phyloP scores from a whole-genome alignment of 2,329 filamentous ascomycete genomes.

The Pestalotiopsis sp. region DNA sequence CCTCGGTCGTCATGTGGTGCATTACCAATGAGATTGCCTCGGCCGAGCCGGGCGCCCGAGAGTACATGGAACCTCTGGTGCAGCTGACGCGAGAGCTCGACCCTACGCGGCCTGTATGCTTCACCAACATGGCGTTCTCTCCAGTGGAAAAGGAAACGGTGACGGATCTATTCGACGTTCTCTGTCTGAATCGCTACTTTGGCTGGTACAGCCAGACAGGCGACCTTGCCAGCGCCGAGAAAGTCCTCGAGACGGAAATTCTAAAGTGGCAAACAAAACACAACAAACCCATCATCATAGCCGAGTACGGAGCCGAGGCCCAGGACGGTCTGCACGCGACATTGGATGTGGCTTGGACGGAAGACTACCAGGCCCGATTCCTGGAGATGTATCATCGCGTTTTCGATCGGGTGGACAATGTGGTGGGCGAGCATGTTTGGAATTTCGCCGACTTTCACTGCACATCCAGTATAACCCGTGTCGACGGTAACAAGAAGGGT shows the following conservation, averaged over 20 bases:
- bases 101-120: slow-evolving; percentile 27
- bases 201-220: slow-evolving; percentile 29
- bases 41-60: slow-evolving; percentile 19
- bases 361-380: neutral
- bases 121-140: slow-evolving; percentile 22
- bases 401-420: slow-evolving; percentile 27
- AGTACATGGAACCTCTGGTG: slow-evolving; percentile 28
- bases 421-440: slow-evolving; percentile 32
- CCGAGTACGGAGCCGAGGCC: neutral
- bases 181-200: slow-evolving; percentile 32
- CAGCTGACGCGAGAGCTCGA: slow-evolving; percentile 25
- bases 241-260: slow-evolving; percentile 24
- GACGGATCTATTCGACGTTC: slow-evolving; percentile 29
- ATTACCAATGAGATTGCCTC: slow-evolving; percentile 28
- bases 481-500: slow-evolving; percentile 29
- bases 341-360: neutral
- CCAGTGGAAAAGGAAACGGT: slow-evolving; percentile 20
- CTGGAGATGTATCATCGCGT: slow-evolving; percentile 30
- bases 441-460: slow-evolving; percentile 30
- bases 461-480: slow-evolving; percentile 18
- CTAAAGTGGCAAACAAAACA: neutral
- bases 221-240: slow-evolving; percentile 25
- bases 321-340: neutral
- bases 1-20: slow-evolving; percentile 28
- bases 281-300: neutral